Percentiles rank a stretch among this genome's conserved stretches.
Evolutionary conservation across 768 basidiomycete species (phyloP).

Genomic region (Trametopsis cervina): DNA sequence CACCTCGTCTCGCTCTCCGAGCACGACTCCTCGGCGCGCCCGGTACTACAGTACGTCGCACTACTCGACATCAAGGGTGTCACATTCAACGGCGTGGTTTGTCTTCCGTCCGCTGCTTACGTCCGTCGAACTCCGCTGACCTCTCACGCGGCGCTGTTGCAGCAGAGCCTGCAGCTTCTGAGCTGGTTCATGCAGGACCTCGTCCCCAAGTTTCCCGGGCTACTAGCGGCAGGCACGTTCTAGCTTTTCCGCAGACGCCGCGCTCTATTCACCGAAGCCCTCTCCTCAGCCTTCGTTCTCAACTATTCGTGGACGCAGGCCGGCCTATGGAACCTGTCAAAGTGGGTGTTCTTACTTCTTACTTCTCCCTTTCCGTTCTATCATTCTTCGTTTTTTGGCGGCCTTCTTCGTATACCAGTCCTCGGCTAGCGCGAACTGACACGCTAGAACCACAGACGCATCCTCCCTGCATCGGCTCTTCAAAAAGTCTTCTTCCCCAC

Average conservation of each 20-base stretch:
- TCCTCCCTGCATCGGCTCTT: constrained; percentile 53
- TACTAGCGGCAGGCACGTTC: constrained; percentile 61
- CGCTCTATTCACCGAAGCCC: constrained; percentile 7
- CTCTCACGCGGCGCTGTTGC: too few species aligned
- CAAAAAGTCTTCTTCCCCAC: constrained; percentile 64
- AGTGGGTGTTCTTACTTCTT: constrained; percentile 33
- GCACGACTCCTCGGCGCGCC: constrained; percentile 16
- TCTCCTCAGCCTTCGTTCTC: constrained; percentile 50
- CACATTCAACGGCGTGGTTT: constrained; percentile 51
- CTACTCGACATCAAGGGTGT: constrained; percentile 57
- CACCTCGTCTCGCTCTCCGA: constrained; percentile 47
- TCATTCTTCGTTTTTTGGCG: too few species aligned
- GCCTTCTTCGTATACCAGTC: too few species aligned
- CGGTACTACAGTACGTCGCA: constrained; percentile 59
- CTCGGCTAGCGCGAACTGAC: too few species aligned
- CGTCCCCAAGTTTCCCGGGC: constrained; percentile 65
- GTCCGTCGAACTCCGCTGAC: constrained; percentile 7
- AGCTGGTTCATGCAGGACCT: constrained; percentile 61
- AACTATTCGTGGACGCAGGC: constrained; percentile 74
- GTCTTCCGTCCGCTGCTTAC: constrained; percentile 17
- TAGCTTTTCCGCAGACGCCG: constrained; percentile 6
- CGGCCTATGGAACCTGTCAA: constrained; percentile 58
- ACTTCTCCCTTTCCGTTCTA: constrained; percentile 9
- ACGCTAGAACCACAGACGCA: too few species aligned
- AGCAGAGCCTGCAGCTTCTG: constrained; percentile 53